Percentiles rank a stretch among this genome's conserved stretches.
These are phyloP conservation scores for Nephromyces sp. DNA, from an alignment of 169 alveolate genomes.

Conservation along the genomic window DNA sequence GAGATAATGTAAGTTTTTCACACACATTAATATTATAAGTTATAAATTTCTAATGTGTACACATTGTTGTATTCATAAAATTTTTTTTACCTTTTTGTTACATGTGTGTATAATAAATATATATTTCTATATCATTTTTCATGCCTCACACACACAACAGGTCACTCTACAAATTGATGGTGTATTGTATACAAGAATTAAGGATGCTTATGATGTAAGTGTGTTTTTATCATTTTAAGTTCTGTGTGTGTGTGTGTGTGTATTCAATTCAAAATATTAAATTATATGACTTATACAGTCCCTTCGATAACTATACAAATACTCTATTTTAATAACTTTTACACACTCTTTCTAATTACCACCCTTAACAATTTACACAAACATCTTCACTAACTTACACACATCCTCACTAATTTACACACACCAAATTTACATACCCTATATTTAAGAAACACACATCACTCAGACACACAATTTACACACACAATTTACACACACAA, in stretches of 20 bases:
- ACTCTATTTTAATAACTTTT: background rate
- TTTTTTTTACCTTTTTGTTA: background rate
- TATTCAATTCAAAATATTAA: too few relatives aligned
- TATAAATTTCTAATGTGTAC: background rate
- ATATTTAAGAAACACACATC: too few relatives aligned
- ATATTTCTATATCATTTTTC: background rate
- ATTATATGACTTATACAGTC: too few relatives aligned
- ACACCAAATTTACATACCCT: too few relatives aligned
- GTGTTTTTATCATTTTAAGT: background rate
- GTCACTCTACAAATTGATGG: constrained; percentile 86
- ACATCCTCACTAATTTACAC: too few relatives aligned
- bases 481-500: too few relatives aligned
- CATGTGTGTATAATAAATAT: background rate
- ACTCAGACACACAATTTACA: too few relatives aligned
- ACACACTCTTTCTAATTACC: background rate
- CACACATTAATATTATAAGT: background rate
- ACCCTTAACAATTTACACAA: too few relatives aligned
- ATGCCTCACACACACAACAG: constrained; percentile 22
- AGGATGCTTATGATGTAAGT: constrained; percentile 53
- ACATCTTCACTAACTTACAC: too few relatives aligned
- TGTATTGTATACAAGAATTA: constrained; percentile 79
- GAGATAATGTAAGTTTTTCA: constrained; percentile 71
- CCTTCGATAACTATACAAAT: background rate
- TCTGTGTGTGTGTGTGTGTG: too few relatives aligned
- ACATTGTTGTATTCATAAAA: background rate